These are phyloP conservation scores for Prillingera fragicola DNA, from an alignment of 1,284 basidiomycete species.

Conservation along the genomic window DNA sequence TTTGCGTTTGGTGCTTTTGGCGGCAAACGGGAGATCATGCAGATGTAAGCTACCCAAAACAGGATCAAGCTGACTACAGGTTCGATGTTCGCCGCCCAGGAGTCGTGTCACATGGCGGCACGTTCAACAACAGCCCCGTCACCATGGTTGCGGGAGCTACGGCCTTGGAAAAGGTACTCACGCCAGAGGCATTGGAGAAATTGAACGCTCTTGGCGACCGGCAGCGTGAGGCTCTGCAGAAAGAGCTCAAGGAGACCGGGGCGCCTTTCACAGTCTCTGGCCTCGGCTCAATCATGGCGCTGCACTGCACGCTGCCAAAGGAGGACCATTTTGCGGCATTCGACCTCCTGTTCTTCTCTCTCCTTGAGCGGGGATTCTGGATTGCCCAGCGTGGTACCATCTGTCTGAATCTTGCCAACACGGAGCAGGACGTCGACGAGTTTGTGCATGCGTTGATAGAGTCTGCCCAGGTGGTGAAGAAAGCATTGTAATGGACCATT, in stretches of 20 bases:
- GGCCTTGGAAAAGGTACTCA: conserved; percentile 21
- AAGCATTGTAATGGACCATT: no score
- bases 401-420: conserved; percentile 8
- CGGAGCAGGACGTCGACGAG: conserved; percentile 9
- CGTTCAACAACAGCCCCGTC: conserved; percentile 35
- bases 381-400: conserved; percentile 24
- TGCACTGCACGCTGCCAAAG: conserved; percentile 17
- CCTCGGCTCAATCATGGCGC: conserved; percentile 29
- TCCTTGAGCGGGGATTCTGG: conserved; percentile 20
- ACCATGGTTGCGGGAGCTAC: conserved; percentile 29
- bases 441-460: conserved; percentile 6
- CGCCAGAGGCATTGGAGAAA: conserved; percentile 12
- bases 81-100: conserved; percentile 20
- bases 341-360: conserved; percentile 20
- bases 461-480: no score
- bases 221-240: conserved; percentile 18
- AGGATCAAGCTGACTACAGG: conserved; percentile 9
- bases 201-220: conserved; percentile 23
- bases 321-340: conserved; percentile 3
- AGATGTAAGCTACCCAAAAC: conserved; percentile 21
- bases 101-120: conserved; percentile 23
- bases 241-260: conserved; percentile 1
- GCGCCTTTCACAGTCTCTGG: conserved; percentile 20
- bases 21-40: conserved; percentile 29
- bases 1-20: conserved; percentile 35